Base-by-base conservation (phyloP, 352 stramenopile species). In the Phytophthora hibernalis region DNA sequence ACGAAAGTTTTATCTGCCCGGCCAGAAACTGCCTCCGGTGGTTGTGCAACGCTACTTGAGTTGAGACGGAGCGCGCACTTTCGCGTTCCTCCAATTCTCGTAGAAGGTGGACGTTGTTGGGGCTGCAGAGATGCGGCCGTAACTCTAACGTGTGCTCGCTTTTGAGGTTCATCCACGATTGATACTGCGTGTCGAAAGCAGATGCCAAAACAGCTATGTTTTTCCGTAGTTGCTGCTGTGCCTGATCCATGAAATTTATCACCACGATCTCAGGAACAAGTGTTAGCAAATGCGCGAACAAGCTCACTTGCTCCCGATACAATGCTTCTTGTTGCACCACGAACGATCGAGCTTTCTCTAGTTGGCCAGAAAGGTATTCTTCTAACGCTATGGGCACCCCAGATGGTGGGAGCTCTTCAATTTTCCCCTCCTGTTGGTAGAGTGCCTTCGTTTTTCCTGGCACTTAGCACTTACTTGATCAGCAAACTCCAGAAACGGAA, bases 301-400 rank as follows among this genome's bases (percentile, higher is more conserved):
- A 63, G 52, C 85, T 56, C 22, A 97, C 72, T 52, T 91, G 86
- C 26, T 87, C 70, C 28, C 89, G 77, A 58, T 85, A 89, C 24
- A 61, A 55, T 6, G 58, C 49, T 65, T 93, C 76, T 57, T 91
- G 82, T 8, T 80, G 77, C 6, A 74, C 42, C 37, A 88, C 69
- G 22, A 90, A 93, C 24, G 60, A 49, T 13, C 55, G 57, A 26
- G 85, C 87, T 66, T 95, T 96, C 16, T 86, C 73, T 4, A 68
- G n/a, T 31, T 87, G 85, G 12, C 68, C 80, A 16, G 47, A 33
- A 11, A 97, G 61, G 56, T 95, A 97, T 37, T 90, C 74, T 16
- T 90, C 81, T 8, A 97, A 66, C 3, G 85, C 91, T 2, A 77
- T 72, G 0, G 90, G 89, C 1, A 96, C 79, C 12, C 79, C 83